Evolutionary conservation across 2,329 filamentous ascomycete genomes (phyloP).

Genomic region (Lachnellula hyalina): DNA sequence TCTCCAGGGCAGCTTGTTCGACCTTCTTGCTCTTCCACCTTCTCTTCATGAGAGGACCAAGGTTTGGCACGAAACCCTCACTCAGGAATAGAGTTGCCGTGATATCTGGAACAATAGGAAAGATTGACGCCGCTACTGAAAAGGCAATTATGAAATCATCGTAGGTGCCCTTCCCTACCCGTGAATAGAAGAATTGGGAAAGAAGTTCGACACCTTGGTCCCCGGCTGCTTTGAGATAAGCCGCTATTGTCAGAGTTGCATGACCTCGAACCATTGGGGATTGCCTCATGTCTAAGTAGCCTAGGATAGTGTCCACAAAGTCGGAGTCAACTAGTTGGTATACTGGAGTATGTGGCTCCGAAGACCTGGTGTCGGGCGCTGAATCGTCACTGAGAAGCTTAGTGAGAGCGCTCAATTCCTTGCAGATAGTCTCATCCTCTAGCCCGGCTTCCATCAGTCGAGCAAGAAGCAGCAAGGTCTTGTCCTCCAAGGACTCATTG

Average conservation of each 20-base stretch:
- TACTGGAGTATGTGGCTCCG: slow-evolving; percentile 33
- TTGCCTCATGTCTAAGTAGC: slow-evolving; percentile 79
- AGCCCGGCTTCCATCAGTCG: slow-evolving; percentile 87
- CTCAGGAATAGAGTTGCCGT: slow-evolving; percentile 77
- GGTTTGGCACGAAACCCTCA: slow-evolving; percentile 75
- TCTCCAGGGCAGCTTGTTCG: slow-evolving; percentile 78
- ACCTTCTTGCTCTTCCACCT: slow-evolving; percentile 82
- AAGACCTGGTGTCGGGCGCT: slow-evolving; percentile 17
- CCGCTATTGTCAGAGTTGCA: slow-evolving; percentile 74
- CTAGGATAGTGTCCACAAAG: slow-evolving; percentile 78
- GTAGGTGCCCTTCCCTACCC: slow-evolving; percentile 68
- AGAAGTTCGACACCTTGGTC: slow-evolving; percentile 67
- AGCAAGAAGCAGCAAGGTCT: slow-evolving; percentile 56
- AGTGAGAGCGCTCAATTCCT: slow-evolving; percentile 53
- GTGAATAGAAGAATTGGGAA: slow-evolving; percentile 66
- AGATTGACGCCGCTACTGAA: slow-evolving; percentile 83
- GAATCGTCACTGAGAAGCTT: slow-evolving; percentile 51
- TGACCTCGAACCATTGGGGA: slow-evolving; percentile 69
- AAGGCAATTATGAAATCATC: slow-evolving; percentile 90
- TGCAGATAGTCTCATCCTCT: slow-evolving; percentile 67
- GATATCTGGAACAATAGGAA: slow-evolving; percentile 75
- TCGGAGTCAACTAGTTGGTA: slow-evolving; percentile 61
- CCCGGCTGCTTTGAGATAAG: slow-evolving; percentile 73
- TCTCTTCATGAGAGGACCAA: slow-evolving; percentile 70
- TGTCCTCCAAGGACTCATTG: slow-evolving; percentile 28